phyloP scores from a whole-genome alignment of 306 rosid genomes.

The Glycyrrhiza uralensis region DNA sequence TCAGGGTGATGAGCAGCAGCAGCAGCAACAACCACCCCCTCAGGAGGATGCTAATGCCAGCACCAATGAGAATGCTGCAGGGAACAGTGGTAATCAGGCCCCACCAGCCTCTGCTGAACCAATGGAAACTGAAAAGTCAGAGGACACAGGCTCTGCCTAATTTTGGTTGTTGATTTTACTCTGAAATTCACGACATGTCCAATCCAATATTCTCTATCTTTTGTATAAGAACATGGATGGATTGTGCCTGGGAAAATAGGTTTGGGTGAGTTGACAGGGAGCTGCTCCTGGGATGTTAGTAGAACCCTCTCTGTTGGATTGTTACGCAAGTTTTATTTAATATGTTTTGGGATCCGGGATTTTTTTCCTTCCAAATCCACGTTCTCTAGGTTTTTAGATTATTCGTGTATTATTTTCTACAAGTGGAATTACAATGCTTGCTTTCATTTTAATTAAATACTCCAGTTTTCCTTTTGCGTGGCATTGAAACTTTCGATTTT shows the following conservation, averaged over 20 bases:
- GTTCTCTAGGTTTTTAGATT: constrained; percentile 14
- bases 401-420: constrained; percentile 26
- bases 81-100: constrained; percentile 36
- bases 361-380: neutral
- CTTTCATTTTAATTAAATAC: neutral
- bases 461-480: neutral
- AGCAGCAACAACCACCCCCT: constrained; percentile 5
- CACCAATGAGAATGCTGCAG: constrained; percentile 39
- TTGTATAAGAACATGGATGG: constrained; percentile 17
- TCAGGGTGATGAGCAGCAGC: constrained; percentile 44
- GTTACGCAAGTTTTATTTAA: constrained; percentile 20
- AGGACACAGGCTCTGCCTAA: constrained; percentile 47
- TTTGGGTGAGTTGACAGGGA: constrained; percentile 12
- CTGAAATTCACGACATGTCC: constrained; percentile 6
- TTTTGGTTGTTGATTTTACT: constrained; percentile 18
- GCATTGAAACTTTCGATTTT: neutral
- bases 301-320: constrained; percentile 19
- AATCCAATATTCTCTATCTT: neutral
- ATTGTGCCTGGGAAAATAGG: neutral
- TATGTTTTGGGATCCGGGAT: constrained; percentile 30
- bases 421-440: constrained; percentile 9
- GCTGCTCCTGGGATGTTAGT: constrained; percentile 8
- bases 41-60: constrained; percentile 27
- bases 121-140: constrained; percentile 82
- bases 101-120: constrained; percentile 55